Base-by-base conservation (phyloP, 805 yeast genomes). In the Metschnikowia sp. region DNA sequence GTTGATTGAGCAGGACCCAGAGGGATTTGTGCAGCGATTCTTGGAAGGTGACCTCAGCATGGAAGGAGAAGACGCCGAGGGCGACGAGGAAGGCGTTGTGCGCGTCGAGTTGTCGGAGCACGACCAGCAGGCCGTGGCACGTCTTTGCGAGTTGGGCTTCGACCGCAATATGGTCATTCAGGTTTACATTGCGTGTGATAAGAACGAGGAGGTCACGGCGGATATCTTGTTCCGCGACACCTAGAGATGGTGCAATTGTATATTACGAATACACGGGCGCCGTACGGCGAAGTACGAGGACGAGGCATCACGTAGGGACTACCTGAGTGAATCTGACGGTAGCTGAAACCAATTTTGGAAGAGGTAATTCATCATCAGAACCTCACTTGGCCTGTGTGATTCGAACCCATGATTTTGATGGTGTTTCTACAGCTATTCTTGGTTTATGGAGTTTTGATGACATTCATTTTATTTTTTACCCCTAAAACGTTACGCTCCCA, bases 181-280 rank as follows among this genome's bases (percentile, higher is more conserved):
- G 72, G 96, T 95, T 30, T 94, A 88, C 72, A 84, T 94, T 77
- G 98, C 98, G 36, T 94, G 99, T 69, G 99, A 94, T 62, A 92
- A 90, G 72, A 89, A 94, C 69, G 99, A 94, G 72, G 97, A 92
- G 73, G 79, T 88, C 60, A 90, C 99, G 37, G 99, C 98, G 19
- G 94, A 94, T 71, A 81, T 89, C 62, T 75, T 94, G 58, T 87
- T 94, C 59, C 70, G 76, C 52, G 76, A 72, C 32, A 36, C 40
- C 8, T 43, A 29, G 46, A 15, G 33, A 28, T 13, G n/a, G 26
- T 30, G 18, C 10, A 30, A 15, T 30, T 42, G 45, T 38, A 44
- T 44, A 35, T 18, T 44, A 36, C 19, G 8, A 28, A 10, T 13
- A 12, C 33, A 12, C 28, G 15, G 26, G 32, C 29, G 28, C 26